These are phyloP conservation scores for Mucor ambiguus DNA, from an alignment of 371 early-diverging fungal genomes.

Conservation along the genomic window DNA sequence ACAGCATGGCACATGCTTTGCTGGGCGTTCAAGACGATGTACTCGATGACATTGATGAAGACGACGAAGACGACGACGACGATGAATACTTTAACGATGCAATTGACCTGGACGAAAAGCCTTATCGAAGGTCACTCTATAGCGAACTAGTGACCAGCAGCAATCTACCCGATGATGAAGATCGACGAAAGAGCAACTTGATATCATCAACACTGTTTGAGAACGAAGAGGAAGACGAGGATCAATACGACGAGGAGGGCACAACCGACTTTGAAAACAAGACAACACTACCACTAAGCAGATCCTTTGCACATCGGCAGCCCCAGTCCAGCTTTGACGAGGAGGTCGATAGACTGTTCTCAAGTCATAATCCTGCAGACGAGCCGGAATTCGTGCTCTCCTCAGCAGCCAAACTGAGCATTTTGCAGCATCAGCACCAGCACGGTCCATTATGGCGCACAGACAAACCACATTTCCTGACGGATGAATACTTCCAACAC, in stretches of 20 bases:
- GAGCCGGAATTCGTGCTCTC: constrained; percentile 22
- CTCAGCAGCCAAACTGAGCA: constrained; percentile 14
- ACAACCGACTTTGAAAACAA: constrained; percentile 18
- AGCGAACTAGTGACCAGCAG: constrained; percentile 17
- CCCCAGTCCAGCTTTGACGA: constrained; percentile 19
- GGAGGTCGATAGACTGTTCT: constrained; percentile 38
- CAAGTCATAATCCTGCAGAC: constrained; percentile 19
- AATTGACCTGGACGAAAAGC: constrained; percentile 2
- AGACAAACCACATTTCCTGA: constrained; percentile 37
- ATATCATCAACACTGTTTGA: constrained; percentile 13
- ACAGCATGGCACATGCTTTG: neutral
- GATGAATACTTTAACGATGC: neutral
- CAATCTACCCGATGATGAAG: constrained; percentile 7
- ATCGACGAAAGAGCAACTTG: constrained; percentile 2
- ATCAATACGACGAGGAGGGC: constrained; percentile 19
- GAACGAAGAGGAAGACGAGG: constrained; percentile 13
- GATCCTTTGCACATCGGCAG: neutral
- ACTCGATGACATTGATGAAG: constrained; percentile 10
- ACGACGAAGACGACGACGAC: constrained; percentile 11
- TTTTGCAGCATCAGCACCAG: constrained; percentile 16
- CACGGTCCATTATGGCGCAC: constrained; percentile 21
- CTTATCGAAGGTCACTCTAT: constrained; percentile 19
- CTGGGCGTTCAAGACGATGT: neutral
- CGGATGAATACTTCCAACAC: constrained; percentile 34
- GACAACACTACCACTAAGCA: constrained; percentile 24